phyloP scores from a whole-genome alignment of 495 filamentous ascomycete species.

The Podospora bellae-mahoneyi region DNA sequence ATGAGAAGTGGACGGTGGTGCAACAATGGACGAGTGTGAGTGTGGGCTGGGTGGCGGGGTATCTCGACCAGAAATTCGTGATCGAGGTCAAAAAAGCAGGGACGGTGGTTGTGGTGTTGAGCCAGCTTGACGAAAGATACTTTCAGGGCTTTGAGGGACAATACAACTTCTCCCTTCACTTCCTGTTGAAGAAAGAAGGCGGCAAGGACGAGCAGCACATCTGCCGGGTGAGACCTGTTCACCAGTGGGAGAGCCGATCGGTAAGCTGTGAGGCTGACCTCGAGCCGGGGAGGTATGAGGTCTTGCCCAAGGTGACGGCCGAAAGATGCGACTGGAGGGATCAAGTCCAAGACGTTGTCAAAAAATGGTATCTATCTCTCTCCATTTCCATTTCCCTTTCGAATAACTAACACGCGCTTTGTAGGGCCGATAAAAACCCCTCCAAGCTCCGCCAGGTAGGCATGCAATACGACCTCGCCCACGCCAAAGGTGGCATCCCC shows the following conservation, averaged over 20 bases:
- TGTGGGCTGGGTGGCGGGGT: constrained; percentile 83
- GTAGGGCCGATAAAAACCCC: constrained; percentile 53
- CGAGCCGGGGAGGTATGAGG: constrained; percentile 74
- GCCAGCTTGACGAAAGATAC: constrained; percentile 81
- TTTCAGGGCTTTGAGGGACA: constrained; percentile 78
- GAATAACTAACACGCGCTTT: too few relatives aligned
- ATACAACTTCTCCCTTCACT: constrained; percentile 73
- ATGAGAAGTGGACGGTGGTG: constrained; percentile 76
- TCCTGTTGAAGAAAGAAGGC: constrained; percentile 75
- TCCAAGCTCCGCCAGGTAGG: constrained; percentile 83
- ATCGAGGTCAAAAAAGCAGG: constrained; percentile 64
- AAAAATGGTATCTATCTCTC: constrained; percentile 36
- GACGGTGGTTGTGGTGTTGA: constrained; percentile 74
- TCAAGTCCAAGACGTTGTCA: constrained; percentile 66
- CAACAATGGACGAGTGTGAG: constrained; percentile 83
- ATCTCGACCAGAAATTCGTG: constrained; percentile 77
- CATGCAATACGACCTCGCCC: constrained; percentile 78
- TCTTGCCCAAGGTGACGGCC: constrained; percentile 78
- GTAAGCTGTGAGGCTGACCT: constrained; percentile 79
- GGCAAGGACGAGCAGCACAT: constrained; percentile 69
- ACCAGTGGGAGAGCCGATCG: constrained; percentile 67
- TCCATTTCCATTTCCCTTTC: background rate
- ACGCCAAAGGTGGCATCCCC: constrained; percentile 68
- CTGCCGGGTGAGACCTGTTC: constrained; percentile 62
- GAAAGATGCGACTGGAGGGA: constrained; percentile 47